phyloP scores from a whole-genome alignment of 441 rosid species.

The Bruguiera hainesii region DNA sequence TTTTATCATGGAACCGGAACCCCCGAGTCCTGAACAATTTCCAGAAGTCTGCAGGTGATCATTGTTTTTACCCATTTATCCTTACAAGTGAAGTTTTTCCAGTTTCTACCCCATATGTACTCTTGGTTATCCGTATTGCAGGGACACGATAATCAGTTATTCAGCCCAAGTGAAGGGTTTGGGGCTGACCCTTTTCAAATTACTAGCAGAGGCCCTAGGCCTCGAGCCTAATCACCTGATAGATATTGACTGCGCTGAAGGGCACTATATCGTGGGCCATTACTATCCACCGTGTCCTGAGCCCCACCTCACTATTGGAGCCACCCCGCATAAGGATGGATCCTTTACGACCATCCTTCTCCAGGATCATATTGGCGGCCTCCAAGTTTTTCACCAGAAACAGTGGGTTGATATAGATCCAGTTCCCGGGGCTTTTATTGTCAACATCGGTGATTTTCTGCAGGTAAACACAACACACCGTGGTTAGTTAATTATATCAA shows the following conservation, averaged over 20 bases:
- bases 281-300: conserved; percentile 12
- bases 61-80: not conserved
- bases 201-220: conserved; percentile 6
- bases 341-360: conserved; percentile 28
- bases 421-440: conserved; percentile 18
- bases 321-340: conserved; percentile 18
- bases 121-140: not conserved
- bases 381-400: conserved; percentile 14
- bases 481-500: not conserved
- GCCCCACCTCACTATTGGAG: conserved; percentile 23
- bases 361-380: conserved; percentile 28
- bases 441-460: conserved; percentile 5
- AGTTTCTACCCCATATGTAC: no score
- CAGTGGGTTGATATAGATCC: conserved; percentile 20
- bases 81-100: no score
- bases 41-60: conserved; percentile 4
- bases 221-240: conserved; percentile 4
- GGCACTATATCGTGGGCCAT: conserved; percentile 9
- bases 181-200: not conserved
- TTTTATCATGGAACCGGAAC: conserved; percentile 10
- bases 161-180: not conserved
- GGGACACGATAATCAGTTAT: conserved; percentile 5
- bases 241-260: not conserved
- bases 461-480: conserved; percentile 11
- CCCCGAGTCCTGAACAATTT: conserved; percentile 13